Conservation (phyloP, 2,329 filamentous ascomycete species). For the Claviceps purpurea region DNA sequence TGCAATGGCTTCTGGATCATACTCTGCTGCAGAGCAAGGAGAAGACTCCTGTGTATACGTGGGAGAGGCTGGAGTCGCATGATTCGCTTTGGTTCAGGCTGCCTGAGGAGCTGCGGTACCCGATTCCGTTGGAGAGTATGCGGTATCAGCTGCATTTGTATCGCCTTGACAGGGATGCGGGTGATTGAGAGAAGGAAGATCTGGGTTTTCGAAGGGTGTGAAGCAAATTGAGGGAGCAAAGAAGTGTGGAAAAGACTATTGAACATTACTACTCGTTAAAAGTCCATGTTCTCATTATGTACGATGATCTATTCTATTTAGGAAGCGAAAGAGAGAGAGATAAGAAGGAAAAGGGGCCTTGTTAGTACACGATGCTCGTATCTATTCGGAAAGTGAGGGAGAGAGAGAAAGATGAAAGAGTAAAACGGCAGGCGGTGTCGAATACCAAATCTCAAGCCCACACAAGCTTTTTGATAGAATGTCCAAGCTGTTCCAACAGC, state of each 20-base stretch:
- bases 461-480: constrained; percentile 86
- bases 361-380: background rate
- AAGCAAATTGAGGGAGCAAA: background rate
- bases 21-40: constrained; percentile 43
- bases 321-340: no score
- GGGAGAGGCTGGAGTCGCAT: constrained; percentile 62
- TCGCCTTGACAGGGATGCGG: constrained; percentile 14
- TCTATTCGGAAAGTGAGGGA: background rate
- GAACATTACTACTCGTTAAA: background rate
- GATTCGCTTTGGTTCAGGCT: constrained; percentile 82
- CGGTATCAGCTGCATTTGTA: constrained; percentile 88
- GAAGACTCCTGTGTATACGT: constrained; percentile 30
- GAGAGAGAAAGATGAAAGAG: background rate
- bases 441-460: constrained; percentile 44
- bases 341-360: background rate
- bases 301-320: no score
- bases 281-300: background rate
- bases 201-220: background rate
- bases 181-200: background rate
- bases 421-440: background rate
- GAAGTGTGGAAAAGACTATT: background rate
- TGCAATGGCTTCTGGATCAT: constrained; percentile 85
- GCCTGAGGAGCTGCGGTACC: constrained; percentile 53
- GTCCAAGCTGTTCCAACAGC: constrained; percentile 72
- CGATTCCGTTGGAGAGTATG: constrained; percentile 86